Percentiles rank a stretch among this genome's conserved stretches.
phyloP scores from a whole-genome alignment of 805 yeast genomes.

The Monosporozyma aquatica region DNA sequence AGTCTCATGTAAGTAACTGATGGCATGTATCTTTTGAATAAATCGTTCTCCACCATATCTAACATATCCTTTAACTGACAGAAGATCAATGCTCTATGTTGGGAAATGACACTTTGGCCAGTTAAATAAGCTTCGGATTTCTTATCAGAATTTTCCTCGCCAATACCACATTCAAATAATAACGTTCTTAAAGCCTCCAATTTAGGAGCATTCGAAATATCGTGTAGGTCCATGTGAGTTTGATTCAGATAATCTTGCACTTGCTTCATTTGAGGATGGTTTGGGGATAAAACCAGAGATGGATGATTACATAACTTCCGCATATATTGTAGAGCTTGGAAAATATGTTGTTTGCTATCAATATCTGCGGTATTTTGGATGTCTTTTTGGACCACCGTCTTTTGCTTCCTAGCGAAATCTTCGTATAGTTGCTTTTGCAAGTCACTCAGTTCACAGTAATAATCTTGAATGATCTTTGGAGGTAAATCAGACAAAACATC shows the following conservation, averaged over 20 bases:
- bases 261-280: constrained; percentile 72
- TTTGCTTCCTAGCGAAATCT: constrained; percentile 83
- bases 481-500: constrained; percentile 94
- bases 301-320: constrained; percentile 96
- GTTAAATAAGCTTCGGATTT: constrained; percentile 31
- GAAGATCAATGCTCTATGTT: constrained; percentile 89
- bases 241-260: constrained; percentile 52
- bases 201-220: constrained; percentile 85
- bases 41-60: constrained; percentile 88
- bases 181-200: constrained; percentile 71
- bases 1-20: constrained; percentile 87
- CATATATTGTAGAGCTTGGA: constrained; percentile 96
- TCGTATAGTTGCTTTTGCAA: constrained; percentile 80
- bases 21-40: constrained; percentile 77
- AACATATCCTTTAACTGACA: constrained; percentile 97
- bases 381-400: constrained; percentile 57
- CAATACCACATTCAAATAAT: constrained; percentile 85
- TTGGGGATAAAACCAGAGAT: constrained; percentile 70
- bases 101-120: constrained; percentile 59
- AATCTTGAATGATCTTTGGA: constrained; percentile 96
- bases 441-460: constrained; percentile 91
- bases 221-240: constrained; percentile 53
- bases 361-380: constrained; percentile 39
- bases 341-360: constrained; percentile 77
- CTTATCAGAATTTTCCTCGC: constrained; percentile 31